phyloP scores from a whole-genome alignment of 208 protist species.

The Acanthamoeba divionensis region DNA sequence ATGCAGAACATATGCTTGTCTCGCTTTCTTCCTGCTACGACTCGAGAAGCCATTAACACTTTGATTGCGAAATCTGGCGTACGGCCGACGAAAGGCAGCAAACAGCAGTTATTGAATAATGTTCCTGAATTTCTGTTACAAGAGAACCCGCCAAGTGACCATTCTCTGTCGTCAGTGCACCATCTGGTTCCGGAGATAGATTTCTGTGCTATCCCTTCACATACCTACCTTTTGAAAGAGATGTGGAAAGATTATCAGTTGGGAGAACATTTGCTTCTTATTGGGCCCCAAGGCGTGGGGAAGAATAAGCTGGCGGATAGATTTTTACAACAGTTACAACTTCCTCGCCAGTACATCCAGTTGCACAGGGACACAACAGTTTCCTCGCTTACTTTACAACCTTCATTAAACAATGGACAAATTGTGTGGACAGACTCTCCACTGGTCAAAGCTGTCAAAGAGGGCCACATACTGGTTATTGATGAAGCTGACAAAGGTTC shows the following conservation, averaged over 20 bases:
- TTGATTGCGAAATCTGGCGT: no score
- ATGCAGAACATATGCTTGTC: not conserved
- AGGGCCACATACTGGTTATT: conserved; percentile 88
- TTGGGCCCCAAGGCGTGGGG: conserved; percentile 92
- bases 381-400: conserved; percentile 88
- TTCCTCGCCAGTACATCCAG: conserved; percentile 92
- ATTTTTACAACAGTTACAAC: conserved; percentile 84
- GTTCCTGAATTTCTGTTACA: no score
- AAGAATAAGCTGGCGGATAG: conserved; percentile 94
- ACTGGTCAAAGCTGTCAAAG: conserved; percentile 87
- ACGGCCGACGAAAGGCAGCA: no score
- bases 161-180: no score
- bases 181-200: conserved; percentile 69
- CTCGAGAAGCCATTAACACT: not conserved
- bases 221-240: conserved; percentile 61
- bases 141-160: no score
- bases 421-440: conserved; percentile 90
- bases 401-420: conserved; percentile 81
- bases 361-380: conserved; percentile 90
- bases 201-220: conserved; percentile 87
- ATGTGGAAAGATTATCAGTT: conserved; percentile 36
- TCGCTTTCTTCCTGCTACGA: not conserved
- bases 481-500: conserved; percentile 92
- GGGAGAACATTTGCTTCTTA: conserved; percentile 86
- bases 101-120: no score